Evolutionary conservation across 2,329 filamentous ascomycete species (phyloP), one percentile per base, ranked within the genome.

Genomic region (Penicillium nordicum): DNA sequence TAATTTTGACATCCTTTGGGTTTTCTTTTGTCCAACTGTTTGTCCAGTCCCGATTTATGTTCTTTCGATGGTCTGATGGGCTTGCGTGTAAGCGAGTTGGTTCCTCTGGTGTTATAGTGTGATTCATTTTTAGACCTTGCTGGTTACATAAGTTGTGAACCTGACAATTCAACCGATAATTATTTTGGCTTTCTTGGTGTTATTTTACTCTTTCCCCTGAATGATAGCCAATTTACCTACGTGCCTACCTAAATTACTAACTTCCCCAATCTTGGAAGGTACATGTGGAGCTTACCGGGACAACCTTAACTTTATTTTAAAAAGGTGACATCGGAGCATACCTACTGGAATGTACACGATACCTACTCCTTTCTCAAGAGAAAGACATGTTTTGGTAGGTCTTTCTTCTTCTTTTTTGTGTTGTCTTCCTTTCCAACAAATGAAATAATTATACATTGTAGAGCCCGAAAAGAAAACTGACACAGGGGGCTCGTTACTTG

Each of bases 1-100:
- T 55, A 27, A 16, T 34, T 36, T 25, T 32, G 42, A 30, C 25
- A 12, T 41, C 11, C 29, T 29, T 25, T 4, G 23, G 8, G 12
- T 50, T 30, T 30, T 49, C 2, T 34, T 53, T 50, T 25, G 18
- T 46, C 44, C 12, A n/a, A 12, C 8, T n/a, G 4, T 34, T 34
- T 36, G 9, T 36, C 30, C 44, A 25, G 44, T 4, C 44, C 9
- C 7, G 44, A 36, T 36, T 34, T 5, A 3, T 46, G n/a, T 46
- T 34, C 18, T 25, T 25, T 25, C 34, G 29, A 43, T 36, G 42
- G 36, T 38, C 36, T 43, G 12, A 16, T 46, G 27, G 18, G 10
- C 27, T 67, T 40, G 40, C 27, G 21, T 51, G 32, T 12, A 11
- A 46, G 48, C 48, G n/a, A 44, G 16, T 41, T 23, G 21, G 10